Percentiles rank a stretch among this genome's conserved stretches.
Conservation (phyloP, 352 stramenopile species). For the Phytophthora citrophthora region DNA sequence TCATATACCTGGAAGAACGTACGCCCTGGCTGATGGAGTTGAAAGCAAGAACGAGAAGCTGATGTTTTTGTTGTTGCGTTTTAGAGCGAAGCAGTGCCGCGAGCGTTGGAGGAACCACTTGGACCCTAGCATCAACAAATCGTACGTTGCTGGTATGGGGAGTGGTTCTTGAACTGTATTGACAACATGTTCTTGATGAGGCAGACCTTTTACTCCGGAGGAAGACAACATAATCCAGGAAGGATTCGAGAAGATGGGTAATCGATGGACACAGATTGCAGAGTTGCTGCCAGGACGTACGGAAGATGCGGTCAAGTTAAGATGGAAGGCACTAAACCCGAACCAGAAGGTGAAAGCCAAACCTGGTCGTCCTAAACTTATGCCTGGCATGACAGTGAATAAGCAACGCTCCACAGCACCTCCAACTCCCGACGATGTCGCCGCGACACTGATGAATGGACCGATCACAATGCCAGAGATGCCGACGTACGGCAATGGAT, state of each 20-base stretch:
- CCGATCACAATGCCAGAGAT: constrained; percentile 38
- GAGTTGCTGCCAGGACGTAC: constrained; percentile 84
- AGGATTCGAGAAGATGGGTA: constrained; percentile 91
- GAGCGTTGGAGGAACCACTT: constrained; percentile 97
- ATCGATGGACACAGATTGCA: constrained; percentile 95
- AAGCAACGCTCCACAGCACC: constrained; percentile 50
- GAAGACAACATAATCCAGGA: constrained; percentile 95
- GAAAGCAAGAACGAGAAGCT: constrained; percentile 2
- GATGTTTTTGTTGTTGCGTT: constrained; percentile 21
- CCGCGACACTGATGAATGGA: constrained; percentile 48
- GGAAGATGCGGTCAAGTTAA: constrained; percentile 89
- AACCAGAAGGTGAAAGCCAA: constrained; percentile 66
- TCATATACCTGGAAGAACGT: constrained; percentile 71
- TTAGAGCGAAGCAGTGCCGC: constrained; percentile 94
- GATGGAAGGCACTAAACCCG: constrained; percentile 80
- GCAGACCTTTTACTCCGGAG: constrained; percentile 81
- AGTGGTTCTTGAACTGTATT: constrained; percentile 1
- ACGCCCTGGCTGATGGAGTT: constrained; percentile 5
- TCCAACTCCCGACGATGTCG: constrained; percentile 64
- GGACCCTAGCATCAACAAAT: constrained; percentile 92
- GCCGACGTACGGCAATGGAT: constrained; percentile 24
- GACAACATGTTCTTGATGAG: constrained; percentile 1
- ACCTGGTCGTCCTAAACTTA: constrained; percentile 63
- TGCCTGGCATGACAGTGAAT: constrained; percentile 58
- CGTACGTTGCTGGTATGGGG: constrained; percentile 36